A percentile compares a stretch with the other conserved stretches of the same genome.
Evolutionary conservation across 1,139 yeast genomes (phyloP).

Genomic region (Pichia sp.): DNA sequence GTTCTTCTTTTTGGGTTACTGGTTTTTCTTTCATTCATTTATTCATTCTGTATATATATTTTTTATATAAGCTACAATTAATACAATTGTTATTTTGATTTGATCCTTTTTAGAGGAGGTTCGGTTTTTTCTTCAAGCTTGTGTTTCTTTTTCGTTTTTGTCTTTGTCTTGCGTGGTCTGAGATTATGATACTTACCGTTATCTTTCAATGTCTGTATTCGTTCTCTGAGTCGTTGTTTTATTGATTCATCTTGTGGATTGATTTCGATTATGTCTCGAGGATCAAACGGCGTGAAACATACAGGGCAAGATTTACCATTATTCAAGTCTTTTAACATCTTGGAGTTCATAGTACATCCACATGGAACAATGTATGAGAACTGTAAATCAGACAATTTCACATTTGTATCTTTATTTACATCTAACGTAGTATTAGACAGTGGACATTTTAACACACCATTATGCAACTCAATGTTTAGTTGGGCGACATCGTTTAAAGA

Average conservation of each 20-base stretch:
- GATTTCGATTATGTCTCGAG: slow-evolving; percentile 20
- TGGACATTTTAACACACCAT: slow-evolving; percentile 20
- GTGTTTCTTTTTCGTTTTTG: not conserved
- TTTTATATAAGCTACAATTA: not conserved
- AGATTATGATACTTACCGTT: slow-evolving; percentile 46
- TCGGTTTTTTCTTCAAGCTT: not conserved
- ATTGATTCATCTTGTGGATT: slow-evolving; percentile 33
- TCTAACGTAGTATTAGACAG: slow-evolving; percentile 16
- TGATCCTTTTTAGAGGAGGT: not conserved
- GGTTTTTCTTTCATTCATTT: not conserved
- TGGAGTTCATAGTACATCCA: slow-evolving; percentile 46
- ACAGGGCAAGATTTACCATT: slow-evolving; percentile 33
- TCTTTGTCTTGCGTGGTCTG: slow-evolving; percentile 17
- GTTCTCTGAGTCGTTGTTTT: slow-evolving; percentile 26
- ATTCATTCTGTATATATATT: slow-evolving; percentile 5
- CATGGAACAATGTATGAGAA: slow-evolving; percentile 42
- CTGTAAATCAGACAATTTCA: slow-evolving; percentile 8
- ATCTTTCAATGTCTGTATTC: slow-evolving; percentile 33
- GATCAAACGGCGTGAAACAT: slow-evolving; percentile 29
- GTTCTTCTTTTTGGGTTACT: slow-evolving; percentile 1
- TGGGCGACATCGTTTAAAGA: slow-evolving; percentile 48
- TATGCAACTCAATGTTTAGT: slow-evolving; percentile 28
- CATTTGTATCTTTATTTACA: slow-evolving; percentile 13
- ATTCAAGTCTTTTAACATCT: slow-evolving; percentile 33
- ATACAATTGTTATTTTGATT: not conserved